Percentiles rank a stretch among this genome's conserved stretches.
phyloP scores from a whole-genome alignment of 1,139 yeast species.

The Nakaseomyces glabratus region DNA sequence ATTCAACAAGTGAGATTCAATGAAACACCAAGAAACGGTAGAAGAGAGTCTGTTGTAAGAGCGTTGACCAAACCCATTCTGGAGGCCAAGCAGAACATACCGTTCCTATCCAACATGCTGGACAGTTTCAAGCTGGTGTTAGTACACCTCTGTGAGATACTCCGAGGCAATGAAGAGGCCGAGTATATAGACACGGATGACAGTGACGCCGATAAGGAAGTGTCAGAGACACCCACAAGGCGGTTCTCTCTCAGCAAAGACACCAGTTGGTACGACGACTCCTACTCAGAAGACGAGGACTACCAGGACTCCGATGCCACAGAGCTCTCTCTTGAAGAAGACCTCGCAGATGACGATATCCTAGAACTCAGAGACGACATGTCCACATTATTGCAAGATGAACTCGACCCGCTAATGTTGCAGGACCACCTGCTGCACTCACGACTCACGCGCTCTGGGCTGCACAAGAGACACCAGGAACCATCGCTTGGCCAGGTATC shows the following conservation, averaged over 20 bases:
- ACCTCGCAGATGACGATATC: not conserved
- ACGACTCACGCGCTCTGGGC: too few species aligned
- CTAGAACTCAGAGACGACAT: constrained; percentile 2
- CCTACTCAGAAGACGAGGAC: constrained; percentile 2
- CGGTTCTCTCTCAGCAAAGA: constrained; percentile 3
- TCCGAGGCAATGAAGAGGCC: not conserved
- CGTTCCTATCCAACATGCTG: constrained; percentile 1
- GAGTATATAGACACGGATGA: not conserved
- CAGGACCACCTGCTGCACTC: not conserved
- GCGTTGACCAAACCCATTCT: constrained; percentile 1
- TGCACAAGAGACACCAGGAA: too few species aligned
- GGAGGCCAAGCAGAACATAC: not conserved
- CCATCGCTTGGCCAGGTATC: too few species aligned
- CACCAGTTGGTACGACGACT: constrained; percentile 1
- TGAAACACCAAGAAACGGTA: too few species aligned
- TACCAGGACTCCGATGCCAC: not conserved
- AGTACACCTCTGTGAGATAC: constrained; percentile 2
- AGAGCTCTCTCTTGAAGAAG: not conserved
- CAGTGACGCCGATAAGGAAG: not conserved
- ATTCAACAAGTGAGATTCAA: not conserved
- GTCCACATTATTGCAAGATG: not conserved
- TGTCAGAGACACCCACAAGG: not conserved
- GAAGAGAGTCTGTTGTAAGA: not conserved
- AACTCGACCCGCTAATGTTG: constrained; percentile 1
- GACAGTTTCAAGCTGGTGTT: constrained; percentile 1